Conservation (phyloP, 2,329 filamentous ascomycete genomes). For the Scytalidium sp. region DNA sequence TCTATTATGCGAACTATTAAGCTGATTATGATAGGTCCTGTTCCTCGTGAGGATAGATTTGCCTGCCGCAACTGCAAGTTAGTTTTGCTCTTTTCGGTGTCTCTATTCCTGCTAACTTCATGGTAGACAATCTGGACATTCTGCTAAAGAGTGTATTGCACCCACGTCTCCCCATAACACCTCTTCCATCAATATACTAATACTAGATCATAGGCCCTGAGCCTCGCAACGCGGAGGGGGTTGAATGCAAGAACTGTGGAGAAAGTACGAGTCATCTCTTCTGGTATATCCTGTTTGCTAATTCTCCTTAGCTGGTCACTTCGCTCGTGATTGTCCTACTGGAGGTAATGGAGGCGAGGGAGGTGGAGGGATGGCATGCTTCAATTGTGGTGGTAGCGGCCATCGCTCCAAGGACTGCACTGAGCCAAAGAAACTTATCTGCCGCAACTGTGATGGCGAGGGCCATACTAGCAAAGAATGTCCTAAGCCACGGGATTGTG, state of each 20-base stretch:
- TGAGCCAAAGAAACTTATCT: conserved; percentile 38
- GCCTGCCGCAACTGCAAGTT: conserved; percentile 68
- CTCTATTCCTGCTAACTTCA: conserved; percentile 27
- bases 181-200: conserved; percentile 1
- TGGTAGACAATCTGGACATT: conserved; percentile 31
- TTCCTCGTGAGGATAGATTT: conserved; percentile 60
- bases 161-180: not conserved
- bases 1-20: not conserved
- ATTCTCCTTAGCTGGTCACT: conserved; percentile 52
- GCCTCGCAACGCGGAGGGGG: conserved; percentile 52
- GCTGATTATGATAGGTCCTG: conserved; percentile 37
- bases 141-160: conserved; percentile 26
- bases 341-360: conserved; percentile 52
- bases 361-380: conserved; percentile 46
- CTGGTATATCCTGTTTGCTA: conserved; percentile 14
- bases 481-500: conserved; percentile 53
- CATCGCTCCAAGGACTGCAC: conserved; percentile 57
- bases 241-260: conserved; percentile 32
- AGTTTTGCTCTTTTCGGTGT: conserved; percentile 23
- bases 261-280: conserved; percentile 19
- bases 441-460: conserved; percentile 59
- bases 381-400: conserved; percentile 62
- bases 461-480: conserved; percentile 59
- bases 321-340: conserved; percentile 61
- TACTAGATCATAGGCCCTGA: conserved; percentile 33